Percentiles rank a stretch among this genome's conserved stretches.
Evolutionary conservation across 176 grass and related monocot genomes (phyloP).

Genomic region (Neostapfia colusana): DNA sequence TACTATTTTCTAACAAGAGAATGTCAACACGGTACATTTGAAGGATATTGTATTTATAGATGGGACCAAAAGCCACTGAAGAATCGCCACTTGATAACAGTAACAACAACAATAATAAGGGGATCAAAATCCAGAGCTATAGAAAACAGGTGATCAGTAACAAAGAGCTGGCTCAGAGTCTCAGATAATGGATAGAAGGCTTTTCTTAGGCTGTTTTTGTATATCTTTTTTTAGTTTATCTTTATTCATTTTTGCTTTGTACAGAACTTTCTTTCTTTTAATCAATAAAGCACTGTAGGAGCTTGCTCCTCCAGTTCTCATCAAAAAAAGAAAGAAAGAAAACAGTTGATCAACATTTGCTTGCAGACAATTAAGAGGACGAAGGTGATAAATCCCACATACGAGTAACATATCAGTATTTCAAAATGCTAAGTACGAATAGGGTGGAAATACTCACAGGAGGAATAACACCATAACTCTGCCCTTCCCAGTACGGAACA

Average conservation of each 20-base stretch:
- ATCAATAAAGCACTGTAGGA: too few species aligned
- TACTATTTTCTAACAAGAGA: not conserved
- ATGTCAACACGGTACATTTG: not conserved
- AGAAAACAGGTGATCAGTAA: not conserved
- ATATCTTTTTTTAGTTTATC: too few species aligned
- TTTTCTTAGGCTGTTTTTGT: too few species aligned
- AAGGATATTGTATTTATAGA: not conserved
- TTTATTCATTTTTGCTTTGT: too few species aligned
- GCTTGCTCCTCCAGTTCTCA: too few species aligned
- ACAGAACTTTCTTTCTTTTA: too few species aligned
- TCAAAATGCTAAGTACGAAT: not conserved
- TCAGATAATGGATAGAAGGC: too few species aligned
- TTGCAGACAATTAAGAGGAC: not conserved
- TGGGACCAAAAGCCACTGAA: not conserved
- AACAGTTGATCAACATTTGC: not conserved
- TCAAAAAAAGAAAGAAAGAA: too few species aligned
- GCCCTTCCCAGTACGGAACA: constrained; percentile 96
- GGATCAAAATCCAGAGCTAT: too few species aligned
- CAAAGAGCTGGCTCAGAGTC: too few species aligned
- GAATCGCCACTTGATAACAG: not conserved
- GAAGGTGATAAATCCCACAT: not conserved
- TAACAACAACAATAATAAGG: not conserved
- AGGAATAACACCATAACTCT: constrained; percentile 91
- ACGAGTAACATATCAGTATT: not conserved
- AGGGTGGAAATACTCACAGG: constrained; percentile 47